These are phyloP conservation scores for Botrytis deweyae DNA, from an alignment of 2,329 filamentous ascomycete genomes.

Conservation along the genomic window DNA sequence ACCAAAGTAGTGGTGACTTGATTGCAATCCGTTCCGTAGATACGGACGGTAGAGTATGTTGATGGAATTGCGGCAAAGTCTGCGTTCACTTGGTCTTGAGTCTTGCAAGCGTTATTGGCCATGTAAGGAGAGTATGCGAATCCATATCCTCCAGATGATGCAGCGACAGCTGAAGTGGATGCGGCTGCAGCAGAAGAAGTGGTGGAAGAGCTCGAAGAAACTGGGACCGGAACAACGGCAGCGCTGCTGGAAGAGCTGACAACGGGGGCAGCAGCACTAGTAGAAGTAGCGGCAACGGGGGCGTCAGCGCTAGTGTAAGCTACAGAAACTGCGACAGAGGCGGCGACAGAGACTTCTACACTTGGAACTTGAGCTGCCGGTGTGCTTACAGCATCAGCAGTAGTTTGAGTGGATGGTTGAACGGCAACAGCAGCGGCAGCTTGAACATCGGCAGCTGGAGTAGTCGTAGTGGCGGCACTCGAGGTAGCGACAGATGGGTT, in stretches of 20 bases:
- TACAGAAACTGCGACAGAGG: background rate
- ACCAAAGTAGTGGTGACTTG: constrained; percentile 65
- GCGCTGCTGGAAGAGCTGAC: background rate
- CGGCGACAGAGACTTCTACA: background rate
- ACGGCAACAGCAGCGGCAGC: background rate
- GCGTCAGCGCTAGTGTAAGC: background rate
- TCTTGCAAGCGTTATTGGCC: constrained; percentile 63
- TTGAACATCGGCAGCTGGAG: background rate
- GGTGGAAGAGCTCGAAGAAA: constrained; percentile 25
- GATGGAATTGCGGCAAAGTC: constrained; percentile 59
- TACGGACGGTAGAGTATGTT: constrained; percentile 65
- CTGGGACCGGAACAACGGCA: constrained; percentile 17
- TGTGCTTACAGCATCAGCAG: background rate
- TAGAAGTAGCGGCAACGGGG: background rate
- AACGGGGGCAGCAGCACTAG: background rate
- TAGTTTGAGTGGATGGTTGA: background rate
- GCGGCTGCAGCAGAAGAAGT: constrained; percentile 22
- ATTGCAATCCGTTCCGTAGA: constrained; percentile 79
- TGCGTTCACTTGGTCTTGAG: constrained; percentile 56
- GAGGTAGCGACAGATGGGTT: background rate
- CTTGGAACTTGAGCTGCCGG: background rate
- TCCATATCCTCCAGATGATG: constrained; percentile 42
- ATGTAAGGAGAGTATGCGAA: constrained; percentile 61
- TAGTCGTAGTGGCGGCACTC: background rate
- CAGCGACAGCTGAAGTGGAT: constrained; percentile 16